Evolutionary conservation across 2,329 filamentous ascomycete genomes (phyloP).

Genomic region (Fusarium sulawesiense): DNA sequence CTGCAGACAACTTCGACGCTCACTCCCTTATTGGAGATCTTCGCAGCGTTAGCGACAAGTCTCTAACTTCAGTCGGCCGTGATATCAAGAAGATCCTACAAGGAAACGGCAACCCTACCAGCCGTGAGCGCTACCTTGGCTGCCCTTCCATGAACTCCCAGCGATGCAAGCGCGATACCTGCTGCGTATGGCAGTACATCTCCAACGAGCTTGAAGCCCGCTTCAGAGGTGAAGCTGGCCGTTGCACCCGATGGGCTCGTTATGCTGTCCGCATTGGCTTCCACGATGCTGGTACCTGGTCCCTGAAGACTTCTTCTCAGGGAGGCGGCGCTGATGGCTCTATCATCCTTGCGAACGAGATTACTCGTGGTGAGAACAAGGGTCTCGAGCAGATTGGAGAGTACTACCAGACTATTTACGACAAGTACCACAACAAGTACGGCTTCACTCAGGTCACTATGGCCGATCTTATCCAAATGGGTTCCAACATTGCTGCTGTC

Average conservation of each 20-base stretch:
- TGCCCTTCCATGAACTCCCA: conserved; percentile 39
- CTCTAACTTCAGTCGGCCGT: conserved; percentile 52
- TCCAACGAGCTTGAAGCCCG: conserved; percentile 52
- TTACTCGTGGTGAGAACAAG: conserved; percentile 57
- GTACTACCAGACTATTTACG: conserved; percentile 54
- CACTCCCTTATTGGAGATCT: conserved; percentile 56
- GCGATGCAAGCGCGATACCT: conserved; percentile 54
- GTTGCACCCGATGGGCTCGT: conserved; percentile 58
- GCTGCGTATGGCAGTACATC: conserved; percentile 60
- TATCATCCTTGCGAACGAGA: conserved; percentile 55
- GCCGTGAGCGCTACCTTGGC: conserved; percentile 40
- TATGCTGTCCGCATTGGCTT: conserved; percentile 60
- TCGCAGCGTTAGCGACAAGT: conserved; percentile 41
- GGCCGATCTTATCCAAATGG: conserved; percentile 67
- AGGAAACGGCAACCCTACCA: conserved; percentile 46
- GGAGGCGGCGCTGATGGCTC: conserved; percentile 62
- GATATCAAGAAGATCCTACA: conserved; percentile 54
- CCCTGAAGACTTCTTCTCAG: conserved; percentile 46
- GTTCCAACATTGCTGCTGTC: conserved; percentile 61
- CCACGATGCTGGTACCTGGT: conserved; percentile 61
- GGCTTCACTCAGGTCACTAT: conserved; percentile 57
- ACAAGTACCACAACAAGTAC: conserved; percentile 52
- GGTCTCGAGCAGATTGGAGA: conserved; percentile 59
- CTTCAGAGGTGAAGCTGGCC: conserved; percentile 53
- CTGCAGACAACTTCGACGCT: conserved; percentile 31